Evolutionary conservation across 345 rosid species (phyloP), one percentile per base, ranked within the genome.

Genomic region (Reutealis trisperma): DNA sequence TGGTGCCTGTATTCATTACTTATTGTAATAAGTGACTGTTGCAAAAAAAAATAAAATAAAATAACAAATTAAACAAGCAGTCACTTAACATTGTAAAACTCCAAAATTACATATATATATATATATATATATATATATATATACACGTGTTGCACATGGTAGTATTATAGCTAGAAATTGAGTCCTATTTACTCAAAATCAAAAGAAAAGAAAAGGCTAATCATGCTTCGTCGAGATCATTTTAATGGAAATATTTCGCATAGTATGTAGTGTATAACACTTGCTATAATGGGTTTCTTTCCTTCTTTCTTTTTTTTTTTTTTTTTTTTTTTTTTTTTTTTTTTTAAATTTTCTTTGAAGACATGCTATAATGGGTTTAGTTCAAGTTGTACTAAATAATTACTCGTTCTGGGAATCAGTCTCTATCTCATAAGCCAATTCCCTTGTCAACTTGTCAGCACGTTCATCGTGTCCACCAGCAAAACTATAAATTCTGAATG

Each of bases 401-500:
- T 75, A 84, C 8, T 78, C 83, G 59, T 86, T 51, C n/a, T 81
- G 87, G 51, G 89, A 85, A 71, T 87, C 89, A 37, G 86, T 87
- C 81, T 93, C 88, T 61, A 93, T 95, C 85, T 89, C 96, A 24
- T 83, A 88, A 83, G 99, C 98, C 78, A 93, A 70, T 83, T 90
- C 98, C 82, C 77, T 88, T 15, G 92, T 93, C 73, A 95, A 82
- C 63, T 51, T 85, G 76, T 93, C 98, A 0, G 97, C 98, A 1
- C 92, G 90, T 30, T 93, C 94, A 24, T 95, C 99, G 0, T 88
- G 95, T 63, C 98, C 98, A 8, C 98, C 98, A 0, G 98, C 96
- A 63, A 95, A 95, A 18, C 86, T 85, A 75, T 93, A 93, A 19
- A 93, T 94, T 74, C 91, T 83, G 72, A 87, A 93, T 55, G 96